phyloP scores from a whole-genome alignment of 306 rosid species.

The Styphnolobium japonicum region DNA sequence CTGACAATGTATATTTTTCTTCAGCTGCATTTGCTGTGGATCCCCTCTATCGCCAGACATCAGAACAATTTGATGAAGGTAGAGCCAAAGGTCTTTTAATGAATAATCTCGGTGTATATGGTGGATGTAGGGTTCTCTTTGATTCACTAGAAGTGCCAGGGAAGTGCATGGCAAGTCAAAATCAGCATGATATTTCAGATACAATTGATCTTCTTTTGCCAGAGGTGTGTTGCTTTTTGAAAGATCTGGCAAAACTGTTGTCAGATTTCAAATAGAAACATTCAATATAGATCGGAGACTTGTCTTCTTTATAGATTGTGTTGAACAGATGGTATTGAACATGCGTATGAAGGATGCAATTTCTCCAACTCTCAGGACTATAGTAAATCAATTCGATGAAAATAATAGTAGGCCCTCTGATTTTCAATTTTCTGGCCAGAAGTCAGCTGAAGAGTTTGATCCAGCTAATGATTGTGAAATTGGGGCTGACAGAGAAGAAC shows the following conservation, averaged over 20 bases:
- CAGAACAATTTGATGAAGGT: slow-evolving; percentile 97
- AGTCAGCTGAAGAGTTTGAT: slow-evolving; percentile 43
- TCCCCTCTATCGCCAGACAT: slow-evolving; percentile 93
- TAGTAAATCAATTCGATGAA: slow-evolving; percentile 76
- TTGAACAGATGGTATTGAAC: slow-evolving; percentile 71
- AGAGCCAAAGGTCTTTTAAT: slow-evolving; percentile 94
- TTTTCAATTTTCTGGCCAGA: slow-evolving; percentile 37
- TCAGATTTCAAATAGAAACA: slow-evolving; percentile 19
- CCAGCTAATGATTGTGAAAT: slow-evolving; percentile 39
- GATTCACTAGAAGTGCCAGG: slow-evolving; percentile 86
- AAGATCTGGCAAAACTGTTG: slow-evolving; percentile 22
- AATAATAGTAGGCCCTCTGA: slow-evolving; percentile 71
- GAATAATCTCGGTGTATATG: slow-evolving; percentile 91
- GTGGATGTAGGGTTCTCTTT: slow-evolving; percentile 83
- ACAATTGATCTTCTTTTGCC: slow-evolving; percentile 82
- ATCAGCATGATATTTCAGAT: slow-evolving; percentile 55
- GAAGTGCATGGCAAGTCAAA: slow-evolving; percentile 52
- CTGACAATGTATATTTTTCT: slow-evolving; percentile 32
- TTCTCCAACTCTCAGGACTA: slow-evolving; percentile 76
- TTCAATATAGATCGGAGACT: neutral
- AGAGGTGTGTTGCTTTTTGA: slow-evolving; percentile 56
- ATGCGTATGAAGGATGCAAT: slow-evolving; percentile 72
- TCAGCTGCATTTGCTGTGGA: slow-evolving; percentile 95
- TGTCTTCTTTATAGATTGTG: slow-evolving; percentile 50
- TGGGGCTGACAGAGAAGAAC: slow-evolving; percentile 48